These are phyloP conservation scores for Xerocomus potaroensis DNA, from an alignment of 768 basidiomycete genomes.

Conservation along the genomic window DNA sequence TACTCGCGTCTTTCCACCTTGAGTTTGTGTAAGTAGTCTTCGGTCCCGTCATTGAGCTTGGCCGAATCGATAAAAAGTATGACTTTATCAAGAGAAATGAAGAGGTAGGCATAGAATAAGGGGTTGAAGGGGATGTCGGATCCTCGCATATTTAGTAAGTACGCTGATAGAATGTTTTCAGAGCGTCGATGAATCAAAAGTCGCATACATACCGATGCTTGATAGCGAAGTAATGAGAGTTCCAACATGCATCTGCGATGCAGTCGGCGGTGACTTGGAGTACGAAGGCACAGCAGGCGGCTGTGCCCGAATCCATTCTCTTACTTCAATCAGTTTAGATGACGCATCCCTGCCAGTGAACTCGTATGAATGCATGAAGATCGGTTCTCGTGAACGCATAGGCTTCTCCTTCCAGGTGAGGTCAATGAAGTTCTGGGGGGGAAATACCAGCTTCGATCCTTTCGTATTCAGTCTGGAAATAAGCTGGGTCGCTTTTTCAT, in stretches of 20 bases:
- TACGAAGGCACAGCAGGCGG: slow-evolving; percentile 58
- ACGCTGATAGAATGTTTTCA: slow-evolving; percentile 47
- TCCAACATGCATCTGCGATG: slow-evolving; percentile 59
- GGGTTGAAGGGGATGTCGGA: slow-evolving; percentile 90
- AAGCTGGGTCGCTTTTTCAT: slow-evolving; percentile 62
- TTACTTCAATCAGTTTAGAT: slow-evolving; percentile 66
- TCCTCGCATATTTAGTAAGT: slow-evolving; percentile 84
- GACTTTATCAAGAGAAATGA: slow-evolving; percentile 56
- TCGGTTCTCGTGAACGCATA: slow-evolving; percentile 54
- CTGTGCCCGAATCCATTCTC: slow-evolving; percentile 64
- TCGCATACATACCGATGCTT: slow-evolving; percentile 53
- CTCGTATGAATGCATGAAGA: slow-evolving; percentile 66
- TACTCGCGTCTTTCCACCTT: slow-evolving; percentile 63
- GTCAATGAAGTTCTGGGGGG: slow-evolving; percentile 81
- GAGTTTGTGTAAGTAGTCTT: slow-evolving; percentile 53
- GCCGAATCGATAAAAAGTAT: slow-evolving; percentile 72
- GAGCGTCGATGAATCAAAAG: neutral
- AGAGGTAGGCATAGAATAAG: slow-evolving; percentile 85
- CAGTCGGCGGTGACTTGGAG: slow-evolving; percentile 56
- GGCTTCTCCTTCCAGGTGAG: slow-evolving; percentile 79
- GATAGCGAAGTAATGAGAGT: slow-evolving; percentile 68
- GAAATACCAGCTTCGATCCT: slow-evolving; percentile 69
- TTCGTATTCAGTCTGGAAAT: slow-evolving; percentile 50
- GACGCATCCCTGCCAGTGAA: slow-evolving; percentile 64
- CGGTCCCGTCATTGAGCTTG: slow-evolving; percentile 59